Base-by-base conservation (phyloP, 2,329 filamentous ascomycete species). In the Fusarium odoratissimum region DNA sequence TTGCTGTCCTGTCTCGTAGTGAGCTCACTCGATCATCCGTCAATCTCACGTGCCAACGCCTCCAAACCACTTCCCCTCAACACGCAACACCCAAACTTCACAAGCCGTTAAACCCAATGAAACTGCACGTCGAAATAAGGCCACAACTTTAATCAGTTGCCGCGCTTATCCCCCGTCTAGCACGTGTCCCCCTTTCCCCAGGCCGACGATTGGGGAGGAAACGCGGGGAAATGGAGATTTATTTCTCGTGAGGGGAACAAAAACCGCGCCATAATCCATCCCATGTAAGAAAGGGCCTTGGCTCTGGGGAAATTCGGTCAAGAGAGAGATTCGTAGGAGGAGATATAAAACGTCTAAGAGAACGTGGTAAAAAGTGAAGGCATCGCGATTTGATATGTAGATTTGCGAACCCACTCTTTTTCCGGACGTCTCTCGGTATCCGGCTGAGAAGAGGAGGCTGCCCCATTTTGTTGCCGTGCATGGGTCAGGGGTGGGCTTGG, bases 211-310 rank as follows among this genome's bases (percentile, higher is more conserved):
- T 55, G 38, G 44, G 42, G 54, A 23, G 33, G 55, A 75, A 77
- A 76, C 75, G 75, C 75, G 75, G 75, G 75, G 75, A 77, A 76
- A 77, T 73, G 75, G 75, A 64, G 68, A 67, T 61, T 25, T 49
- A 33, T 3, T 33, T 1, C 5, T 73, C 33, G 46, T 71, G 75
- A 74, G 67, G 67, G 69, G 73, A 64, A 68, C 72, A 59, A 33
- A 64, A 67, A 69, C 71, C 63, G 73, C 71, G 58, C 72, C 73
- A 76, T 77, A 73, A 57, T 48, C 66, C 73, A 59, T 57, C 67
- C 75, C 73, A 68, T 76, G 64, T 58, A 56, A 56, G 31, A 59
- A 54, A n/a, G 37, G 58, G 61, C 62, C 60, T 67, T 72, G 59
- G 60, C 71, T 71, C 67, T 71, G 70, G 62, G 66, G 70, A 31